These are phyloP conservation scores for Paraurostyla sp. DNA, from an alignment of 73 alveolate genomes.

Conservation along the genomic window DNA sequence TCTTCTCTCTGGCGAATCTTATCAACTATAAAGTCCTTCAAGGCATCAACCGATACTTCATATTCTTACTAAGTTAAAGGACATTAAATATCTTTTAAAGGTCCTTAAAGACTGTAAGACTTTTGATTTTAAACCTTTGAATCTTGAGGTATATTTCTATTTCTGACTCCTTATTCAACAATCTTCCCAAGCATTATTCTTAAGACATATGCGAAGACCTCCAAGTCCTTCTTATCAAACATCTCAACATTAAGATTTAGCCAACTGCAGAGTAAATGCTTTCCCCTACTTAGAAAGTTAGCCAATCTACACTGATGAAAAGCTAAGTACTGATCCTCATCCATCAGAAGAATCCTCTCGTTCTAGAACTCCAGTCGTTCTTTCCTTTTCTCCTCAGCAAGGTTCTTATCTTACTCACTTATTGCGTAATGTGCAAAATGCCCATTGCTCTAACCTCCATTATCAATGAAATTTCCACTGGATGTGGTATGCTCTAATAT, in stretches of 20 bases:
- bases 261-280: constrained; percentile 47
- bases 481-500: not conserved
- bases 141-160: not conserved
- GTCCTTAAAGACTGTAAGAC: not conserved
- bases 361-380: constrained; percentile 8
- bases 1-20: constrained; percentile 1
- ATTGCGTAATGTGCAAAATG: not conserved
- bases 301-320: constrained; percentile 51
- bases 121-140: not conserved
- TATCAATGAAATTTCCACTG: not conserved
- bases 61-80: constrained; percentile 16
- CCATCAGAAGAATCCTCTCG: not conserved
- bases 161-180: constrained; percentile 46
- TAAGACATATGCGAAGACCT: constrained; percentile 29
- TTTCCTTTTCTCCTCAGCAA: constrained; percentile 27
- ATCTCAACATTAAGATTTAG: constrained; percentile 5
- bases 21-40: not conserved
- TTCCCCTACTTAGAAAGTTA: constrained; percentile 47
- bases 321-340: constrained; percentile 49
- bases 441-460: no score
- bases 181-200: constrained; percentile 28
- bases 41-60: constrained; percentile 7
- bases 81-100: not conserved
- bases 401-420: not conserved
- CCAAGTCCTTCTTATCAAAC: constrained; percentile 44